Base-by-base conservation (phyloP, 2,329 filamentous ascomycete genomes). In the Colletotrichum gigasporum region DNA sequence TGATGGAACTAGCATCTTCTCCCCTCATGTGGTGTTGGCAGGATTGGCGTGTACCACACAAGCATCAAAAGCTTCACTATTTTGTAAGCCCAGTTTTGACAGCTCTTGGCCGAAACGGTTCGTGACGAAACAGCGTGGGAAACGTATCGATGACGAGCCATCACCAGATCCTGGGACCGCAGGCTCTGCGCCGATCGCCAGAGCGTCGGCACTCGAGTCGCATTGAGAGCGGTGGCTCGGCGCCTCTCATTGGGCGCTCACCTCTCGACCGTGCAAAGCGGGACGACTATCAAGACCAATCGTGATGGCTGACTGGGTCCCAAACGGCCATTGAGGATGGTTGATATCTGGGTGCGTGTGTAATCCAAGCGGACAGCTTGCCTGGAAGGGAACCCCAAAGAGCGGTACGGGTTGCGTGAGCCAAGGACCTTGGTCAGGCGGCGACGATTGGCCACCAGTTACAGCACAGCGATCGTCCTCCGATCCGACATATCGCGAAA, bases 391-490 rank as follows among this genome's bases (percentile, higher is more conserved):
- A 50, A 42, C 26, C 56, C 52, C 22, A 39, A 59, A 61, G 56
- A 54, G n/a, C 37, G 50, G 62, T 63, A 37, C 45, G 37, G 55
- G 41, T 65, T 62, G 62, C 57, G 62, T 65, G 62, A 44, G 62
- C 62, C 62, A 65, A 65, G 62, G 56, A 62, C 41, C 41, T 50
- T 65, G 50, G 42, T 61, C 48, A 65, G 62, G 48, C 62, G 57
- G 28, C 62, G 50, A 41, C 32, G 28, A 50, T 62, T 50, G 57
- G 42, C 34, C 48, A 62, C 32, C 57, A 54, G 57, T 65, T 28
- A 65, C 56, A 50, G 50, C 28, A 9, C 57, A 54, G 48, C 48
- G 55, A 64, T 64, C 62, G 14, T 50, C 57, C 30, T 54, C 41
- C 35, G 62, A 50, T 64, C 48, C 56, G 48, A 55, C 56, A 44